Base-by-base conservation (phyloP, 179 eudicot species). In the Silene coronaria region DNA sequence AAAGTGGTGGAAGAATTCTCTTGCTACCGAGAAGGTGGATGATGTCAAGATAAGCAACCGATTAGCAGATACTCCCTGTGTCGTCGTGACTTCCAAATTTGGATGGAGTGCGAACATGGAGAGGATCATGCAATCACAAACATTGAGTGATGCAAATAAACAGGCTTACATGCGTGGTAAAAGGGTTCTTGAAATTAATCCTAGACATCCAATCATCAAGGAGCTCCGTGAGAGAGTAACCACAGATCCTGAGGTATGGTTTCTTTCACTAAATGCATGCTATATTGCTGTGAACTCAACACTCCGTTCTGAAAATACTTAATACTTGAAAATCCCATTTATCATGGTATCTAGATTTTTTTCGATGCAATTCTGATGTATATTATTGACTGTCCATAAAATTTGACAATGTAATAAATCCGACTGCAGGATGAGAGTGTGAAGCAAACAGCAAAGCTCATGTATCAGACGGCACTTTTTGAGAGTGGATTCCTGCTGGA, bases 51-150 rank as follows among this genome's bases (percentile, higher is more conserved):
- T 94, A 64, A 94, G 98, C 86, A 94, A 94, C 87, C 98, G 98
- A 70, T 80, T 94, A 63, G 96, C 97, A 1, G 91, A 94, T 85
- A 90, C 93, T 46, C 98, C 98, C 55, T 94, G 98, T 80, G 92
- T 94, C 67, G 98, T 94, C 2, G 98, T 94, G 78, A 94, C 98
- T 71, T 94, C 98, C 10, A 94, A 94, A 75, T 94, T 79, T 74
- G 97, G 98, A 2, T 94, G 98, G 98, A 94, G 98, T 85, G 89
- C 98, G 1, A 92, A 94, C 80, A 94, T 94, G 98, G 98, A 94
- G 77, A 85, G 96, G 77, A 94, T 94, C 70, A 94, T 94, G 98
- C 94, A 90, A 65, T 92, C 98, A 4, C 98, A 92, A 76, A 94
- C 98, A 17, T 79, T 92, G 11, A 88, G 96, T 2, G 98, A 94